Base-by-base conservation (phyloP, 2,329 filamentous ascomycete genomes). In the Fusarium sp. region DNA sequence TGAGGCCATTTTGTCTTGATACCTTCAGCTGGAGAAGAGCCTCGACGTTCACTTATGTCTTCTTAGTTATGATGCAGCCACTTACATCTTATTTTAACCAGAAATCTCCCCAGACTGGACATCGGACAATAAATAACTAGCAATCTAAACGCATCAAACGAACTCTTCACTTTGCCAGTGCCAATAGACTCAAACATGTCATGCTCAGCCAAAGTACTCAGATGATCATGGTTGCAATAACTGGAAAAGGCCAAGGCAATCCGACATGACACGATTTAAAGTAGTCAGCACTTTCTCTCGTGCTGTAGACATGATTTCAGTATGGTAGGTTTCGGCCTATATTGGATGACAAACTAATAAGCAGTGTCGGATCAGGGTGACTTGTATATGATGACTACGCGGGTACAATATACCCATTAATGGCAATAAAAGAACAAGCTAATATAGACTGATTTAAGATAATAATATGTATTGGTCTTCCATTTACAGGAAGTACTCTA, bases 391-490 rank as follows among this genome's bases (percentile, higher is more conserved):
- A 17, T 31, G 1, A 3, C 14, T 22, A 12, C 7, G 3, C 12
- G 1, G 4, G 4, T 47, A 7, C 27, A 27, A 27, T 5, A 7
- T 27, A 12, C 4, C 4, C 15, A 2, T 17, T 7, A 1, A 4
- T 3, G 3, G 15, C 10, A 3, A 22, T 17, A 4, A 3, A 2
- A 4, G 1, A 10, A 31, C 7, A 9, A n/a, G 4, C 4, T 17
- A 31, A 12, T 12, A 2, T 1, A 49, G 20, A 6, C 6, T 25
- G 4, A 4, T 4, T 15, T 8, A 22, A 39, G 25, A 41, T 42
- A 55, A 44, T 57, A 39, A 36, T 66, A 62, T 47, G 22, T 67
- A 41, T 59, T 53, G 22, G 25, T 67, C 33, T 62, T 62, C 38
- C 46, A 38, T 54, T 22, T 22, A 17, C 4, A n/a, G 25, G 33